Evolutionary conservation across 345 rosid genomes (phyloP).

Genomic region (Diplotaxis tenuifolia): DNA sequence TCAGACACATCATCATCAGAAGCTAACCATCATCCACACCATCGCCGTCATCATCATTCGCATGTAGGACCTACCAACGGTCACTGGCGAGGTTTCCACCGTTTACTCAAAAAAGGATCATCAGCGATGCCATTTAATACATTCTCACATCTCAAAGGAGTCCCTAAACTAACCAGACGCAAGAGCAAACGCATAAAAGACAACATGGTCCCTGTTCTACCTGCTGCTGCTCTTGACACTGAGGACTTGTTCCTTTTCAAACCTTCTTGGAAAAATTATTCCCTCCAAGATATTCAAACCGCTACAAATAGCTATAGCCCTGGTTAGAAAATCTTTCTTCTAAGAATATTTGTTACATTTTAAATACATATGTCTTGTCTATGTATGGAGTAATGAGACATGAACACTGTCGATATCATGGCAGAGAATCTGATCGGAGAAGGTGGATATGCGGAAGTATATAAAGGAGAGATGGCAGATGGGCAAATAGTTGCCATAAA

Average conservation of each 20-base stretch:
- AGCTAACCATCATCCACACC: slow-evolving; percentile 22
- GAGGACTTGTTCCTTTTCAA: slow-evolving; percentile 65
- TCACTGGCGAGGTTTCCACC: slow-evolving; percentile 59
- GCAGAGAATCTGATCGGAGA: slow-evolving; percentile 82
- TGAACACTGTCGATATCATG: not conserved
- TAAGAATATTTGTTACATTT: not conserved
- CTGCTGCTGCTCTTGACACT: slow-evolving; percentile 47
- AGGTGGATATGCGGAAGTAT: slow-evolving; percentile 93
- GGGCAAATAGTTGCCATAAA: slow-evolving; percentile 76
- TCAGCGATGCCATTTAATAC: slow-evolving; percentile 46
- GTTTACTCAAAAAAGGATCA: slow-evolving; percentile 60
- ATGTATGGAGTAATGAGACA: not conserved
- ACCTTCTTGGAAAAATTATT: slow-evolving; percentile 72
- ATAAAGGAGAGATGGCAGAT: slow-evolving; percentile 61
- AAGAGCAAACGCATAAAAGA: slow-evolving; percentile 64
- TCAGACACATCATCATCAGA: slow-evolving; percentile 49
- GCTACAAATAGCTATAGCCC: slow-evolving; percentile 75
- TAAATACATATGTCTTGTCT: too few species aligned
- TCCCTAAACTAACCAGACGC: slow-evolving; percentile 63
- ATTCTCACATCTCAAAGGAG: slow-evolving; percentile 44
- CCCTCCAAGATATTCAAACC: slow-evolving; percentile 61
- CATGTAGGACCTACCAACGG: slow-evolving; percentile 21
- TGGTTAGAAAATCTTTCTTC: slow-evolving; percentile 40
- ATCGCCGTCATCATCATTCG: slow-evolving; percentile 13
- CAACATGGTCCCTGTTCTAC: slow-evolving; percentile 43